Evolutionary conservation across 2,329 filamentous ascomycete genomes (phyloP), one percentile per base, ranked within the genome.

Genomic region (Fusarium nurragi): DNA sequence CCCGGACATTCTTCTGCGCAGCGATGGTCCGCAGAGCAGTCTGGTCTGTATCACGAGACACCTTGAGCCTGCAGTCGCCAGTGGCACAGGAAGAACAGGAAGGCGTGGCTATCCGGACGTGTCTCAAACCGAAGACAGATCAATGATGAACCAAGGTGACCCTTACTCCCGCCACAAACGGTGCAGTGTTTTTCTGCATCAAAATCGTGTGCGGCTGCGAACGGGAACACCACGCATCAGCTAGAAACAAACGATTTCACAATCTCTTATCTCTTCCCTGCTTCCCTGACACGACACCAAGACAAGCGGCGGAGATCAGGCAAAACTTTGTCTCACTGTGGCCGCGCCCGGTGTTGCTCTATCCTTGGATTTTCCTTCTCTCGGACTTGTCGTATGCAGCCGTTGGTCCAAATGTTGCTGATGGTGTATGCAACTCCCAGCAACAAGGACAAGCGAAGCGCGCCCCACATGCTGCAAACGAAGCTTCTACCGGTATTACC

Each of bases 401-500:
- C 47, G 62, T 61, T 61, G 57, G 58, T 48, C 39, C 56, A 60
- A 61, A 62, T 61, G 38, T 43, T 19, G 37, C 57, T 61, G 57
- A 57, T 61, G 50, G 48, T 54, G 54, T 66, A 68, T 67, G 65
- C 65, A 67, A 51, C 60, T 60, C 37, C 40, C 43, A 65, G 61
- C 40, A 58, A 58, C 48, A 60, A 45, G 39, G 39, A 46, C 55
- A 60, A 46, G 19, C 56, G 58, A 53, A 25, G 19, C 16, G 34
- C 21, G 47, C 68, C 70, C 70, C 70, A 71, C 70, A 65, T 68
- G 57, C 67, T 65, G 65, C 67, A 72, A 72, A 63, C 70, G 60
- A 66, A 64, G 57, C 52, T 51, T 67, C 36, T 40, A 50, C 26
- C 54, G 32, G 32, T 34, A 34, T 34, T 34, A 34, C 32, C n/a